Percentiles rank a stretch among this genome's conserved stretches.
Evolutionary conservation across 2,329 filamentous ascomycete genomes (phyloP).

Genomic region (Phaeophleospora eucalypticola): DNA sequence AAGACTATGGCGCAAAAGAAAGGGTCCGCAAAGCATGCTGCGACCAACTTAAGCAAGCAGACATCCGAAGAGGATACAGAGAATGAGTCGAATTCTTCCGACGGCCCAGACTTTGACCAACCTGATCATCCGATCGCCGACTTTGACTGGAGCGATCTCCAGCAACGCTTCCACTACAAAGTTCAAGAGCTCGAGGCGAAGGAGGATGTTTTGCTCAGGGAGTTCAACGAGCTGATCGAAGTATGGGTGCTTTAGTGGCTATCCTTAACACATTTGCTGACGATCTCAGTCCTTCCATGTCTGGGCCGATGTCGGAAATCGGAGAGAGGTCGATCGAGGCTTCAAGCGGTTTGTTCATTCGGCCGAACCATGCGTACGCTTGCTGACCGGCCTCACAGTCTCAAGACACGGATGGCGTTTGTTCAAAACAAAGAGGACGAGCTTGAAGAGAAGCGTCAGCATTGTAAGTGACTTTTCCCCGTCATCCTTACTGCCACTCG

Average conservation of each 20-base stretch:
- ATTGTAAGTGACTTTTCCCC: slow-evolving; percentile 57
- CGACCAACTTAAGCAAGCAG: background rate
- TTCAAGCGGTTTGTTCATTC: slow-evolving; percentile 60
- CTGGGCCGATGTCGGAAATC: slow-evolving; percentile 70
- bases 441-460: slow-evolving; percentile 69
- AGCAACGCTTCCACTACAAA: slow-evolving; percentile 62
- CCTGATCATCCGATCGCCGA: slow-evolving; percentile 41
- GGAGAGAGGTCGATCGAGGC: slow-evolving; percentile 71
- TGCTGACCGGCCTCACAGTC: slow-evolving; percentile 41
- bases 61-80: background rate
- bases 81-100: slow-evolving; percentile 15
- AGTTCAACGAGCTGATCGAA: slow-evolving; percentile 51
- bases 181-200: slow-evolving; percentile 59
- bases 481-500: background rate
- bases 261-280: slow-evolving; percentile 3
- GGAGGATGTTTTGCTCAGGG: slow-evolving; percentile 50
- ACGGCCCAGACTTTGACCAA: slow-evolving; percentile 21
- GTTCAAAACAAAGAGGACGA: slow-evolving; percentile 70
- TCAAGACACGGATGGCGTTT: slow-evolving; percentile 73
- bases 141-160: slow-evolving; percentile 77
- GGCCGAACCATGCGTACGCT: background rate
- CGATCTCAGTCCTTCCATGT: slow-evolving; percentile 65
- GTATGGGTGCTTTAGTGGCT: slow-evolving; percentile 38
- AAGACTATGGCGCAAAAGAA: slow-evolving; percentile 2
- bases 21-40: background rate